A percentile compares a stretch with the other conserved stretches of the same genome.
These are phyloP conservation scores for Penicillium sp. DNA, from an alignment of 2,329 filamentous ascomycete species.

Conservation along the genomic window DNA sequence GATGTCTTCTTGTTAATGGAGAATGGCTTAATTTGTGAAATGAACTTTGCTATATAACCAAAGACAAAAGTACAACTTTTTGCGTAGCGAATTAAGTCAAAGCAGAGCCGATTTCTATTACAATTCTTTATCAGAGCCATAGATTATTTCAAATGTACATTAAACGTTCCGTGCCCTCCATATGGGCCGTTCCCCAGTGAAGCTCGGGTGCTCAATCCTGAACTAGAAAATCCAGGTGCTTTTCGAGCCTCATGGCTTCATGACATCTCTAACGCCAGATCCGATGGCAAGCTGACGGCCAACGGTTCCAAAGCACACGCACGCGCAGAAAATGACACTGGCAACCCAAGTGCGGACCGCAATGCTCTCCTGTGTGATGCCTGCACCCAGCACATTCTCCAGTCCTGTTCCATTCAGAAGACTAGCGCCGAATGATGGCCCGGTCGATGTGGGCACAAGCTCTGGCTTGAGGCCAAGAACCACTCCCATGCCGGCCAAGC, in stretches of 20 bases:
- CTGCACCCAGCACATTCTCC: constrained; percentile 33
- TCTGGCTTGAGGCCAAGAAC: constrained; percentile 75
- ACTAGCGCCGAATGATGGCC: constrained; percentile 35
- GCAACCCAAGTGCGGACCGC: constrained; percentile 80
- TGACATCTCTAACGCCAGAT: constrained; percentile 22
- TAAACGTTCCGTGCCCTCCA: not conserved
- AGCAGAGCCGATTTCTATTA: constrained; percentile 4
- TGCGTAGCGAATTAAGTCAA: not conserved
- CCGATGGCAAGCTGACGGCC: constrained; percentile 72
- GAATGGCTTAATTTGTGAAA: too few relatives aligned
- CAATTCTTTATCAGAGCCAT: constrained; percentile 4
- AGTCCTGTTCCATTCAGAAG: constrained; percentile 32
- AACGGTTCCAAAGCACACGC: constrained; percentile 94
- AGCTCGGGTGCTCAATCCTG: not conserved
- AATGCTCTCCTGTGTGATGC: constrained; percentile 54
- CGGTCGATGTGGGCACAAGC: constrained; percentile 69
- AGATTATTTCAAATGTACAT: constrained; percentile 9
- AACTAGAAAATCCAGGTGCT: not conserved
- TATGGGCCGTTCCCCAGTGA: not conserved
- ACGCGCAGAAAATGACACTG: constrained; percentile 91
- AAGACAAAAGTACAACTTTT: not conserved
- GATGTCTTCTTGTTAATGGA: too few relatives aligned
- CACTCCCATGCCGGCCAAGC: constrained; percentile 69
- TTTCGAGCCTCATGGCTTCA: constrained; percentile 20
- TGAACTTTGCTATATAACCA: too few relatives aligned